Evolutionary conservation across 192 early-diverging fungal species (phyloP).

Genomic region (Entrophospora sp.): DNA sequence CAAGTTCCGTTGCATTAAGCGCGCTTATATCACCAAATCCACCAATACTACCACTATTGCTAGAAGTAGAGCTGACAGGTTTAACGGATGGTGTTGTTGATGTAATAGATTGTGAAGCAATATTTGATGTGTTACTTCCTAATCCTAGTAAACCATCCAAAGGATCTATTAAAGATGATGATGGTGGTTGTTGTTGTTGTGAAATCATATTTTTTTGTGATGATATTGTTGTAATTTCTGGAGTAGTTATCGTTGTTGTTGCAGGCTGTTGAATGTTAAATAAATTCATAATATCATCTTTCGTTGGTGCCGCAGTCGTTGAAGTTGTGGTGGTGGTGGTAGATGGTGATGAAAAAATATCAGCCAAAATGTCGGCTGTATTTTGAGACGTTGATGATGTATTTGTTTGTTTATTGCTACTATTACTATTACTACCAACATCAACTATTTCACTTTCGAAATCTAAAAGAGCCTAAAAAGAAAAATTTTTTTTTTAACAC

Average conservation of each 20-base stretch:
- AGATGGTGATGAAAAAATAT: constrained; percentile 63
- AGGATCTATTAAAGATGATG: neutral
- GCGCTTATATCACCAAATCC: no score
- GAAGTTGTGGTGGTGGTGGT: constrained; percentile 27
- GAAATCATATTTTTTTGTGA: no score
- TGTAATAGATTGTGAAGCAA: no score
- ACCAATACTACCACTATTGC: no score
- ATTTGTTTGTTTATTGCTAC: neutral
- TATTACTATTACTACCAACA: no score
- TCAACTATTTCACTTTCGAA: constrained; percentile 48
- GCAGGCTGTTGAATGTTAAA: neutral
- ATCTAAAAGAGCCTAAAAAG: constrained; percentile 48
- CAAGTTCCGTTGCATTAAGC: no score
- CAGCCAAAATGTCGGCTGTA: constrained; percentile 54
- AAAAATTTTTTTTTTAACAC: neutral
- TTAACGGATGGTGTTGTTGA: no score
- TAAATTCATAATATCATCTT: constrained; percentile 19
- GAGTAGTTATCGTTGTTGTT: neutral
- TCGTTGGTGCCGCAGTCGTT: constrained; percentile 9
- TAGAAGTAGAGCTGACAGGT: no score
- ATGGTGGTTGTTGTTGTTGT: no score
- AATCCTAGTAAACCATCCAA: constrained; percentile 14
- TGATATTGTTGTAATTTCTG: neutral
- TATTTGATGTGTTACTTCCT: no score
- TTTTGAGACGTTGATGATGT: neutral